Base-by-base conservation (phyloP, 306 rosid genomes). In the Castanopsis chinensis region DNA sequence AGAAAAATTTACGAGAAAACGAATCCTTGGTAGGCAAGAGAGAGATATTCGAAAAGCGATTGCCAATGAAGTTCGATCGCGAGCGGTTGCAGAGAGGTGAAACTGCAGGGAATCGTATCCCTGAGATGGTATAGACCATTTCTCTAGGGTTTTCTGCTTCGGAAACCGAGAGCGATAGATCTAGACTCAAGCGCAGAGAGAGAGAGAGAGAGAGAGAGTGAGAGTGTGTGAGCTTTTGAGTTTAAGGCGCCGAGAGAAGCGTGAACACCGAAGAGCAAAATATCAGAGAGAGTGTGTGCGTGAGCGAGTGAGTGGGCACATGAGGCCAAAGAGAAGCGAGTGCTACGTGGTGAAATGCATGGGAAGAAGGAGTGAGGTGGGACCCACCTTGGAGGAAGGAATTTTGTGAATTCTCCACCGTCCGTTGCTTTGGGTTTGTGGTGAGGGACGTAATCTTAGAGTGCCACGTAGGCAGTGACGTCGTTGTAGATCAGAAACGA, bases 101-200 rank as follows among this genome's bases (percentile, higher is more conserved):
- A 80, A 83, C 32, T 6, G 75, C 83, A 15, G 96, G 92, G 80
- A 91, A 85, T 51, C 94, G 91, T 61, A 95, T 82, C 57, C 96
- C 98, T 2, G 97, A 86, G 69, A 92, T 68, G 1, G 99, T 90
- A 18, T 87, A 92, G 79, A 89, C 95, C 99, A 92, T 92, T 59
- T 9, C 21, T 14, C 11, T 73, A 76, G 83, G 83, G 76, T 30
- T 68, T 25, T 27, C 21, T 64, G 32, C 15, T 65, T 74, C 2
- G 27, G 19, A 23, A 60, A 43, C 53, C 52, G 72, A 37, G 72
- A 37, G 23, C 3, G 33, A 30, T 5, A 45, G 61, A 68, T 68
- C 72, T 37, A 33, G 52, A 33, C 52, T 68, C 27, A 8, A 8
- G 35, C 72, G 1, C 28, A n/a, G 25, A 25, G 32, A 11, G 6